A percentile compares a stretch with the other conserved stretches of the same genome.
These are phyloP conservation scores for Entamoeba invadens DNA, from an alignment of 208 protist species.

Conservation along the genomic window DNA sequence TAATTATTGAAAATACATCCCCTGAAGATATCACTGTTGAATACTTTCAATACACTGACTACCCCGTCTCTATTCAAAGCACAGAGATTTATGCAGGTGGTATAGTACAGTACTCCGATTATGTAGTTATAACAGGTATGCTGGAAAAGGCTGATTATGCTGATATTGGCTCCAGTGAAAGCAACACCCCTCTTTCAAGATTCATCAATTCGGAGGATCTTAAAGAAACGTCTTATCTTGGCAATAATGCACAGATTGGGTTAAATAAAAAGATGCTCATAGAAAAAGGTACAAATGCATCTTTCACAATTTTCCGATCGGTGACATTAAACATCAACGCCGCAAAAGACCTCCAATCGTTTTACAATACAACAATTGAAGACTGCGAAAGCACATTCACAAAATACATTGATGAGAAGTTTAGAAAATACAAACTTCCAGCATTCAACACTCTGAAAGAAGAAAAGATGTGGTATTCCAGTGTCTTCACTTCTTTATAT, in stretches of 20 bases:
- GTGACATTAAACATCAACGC: neutral
- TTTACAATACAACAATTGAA: no score
- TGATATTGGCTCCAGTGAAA: no score
- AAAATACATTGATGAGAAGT: neutral
- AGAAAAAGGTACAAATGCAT: neutral
- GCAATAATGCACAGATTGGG: no score
- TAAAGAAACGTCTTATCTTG: no score
- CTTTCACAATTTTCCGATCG: neutral
- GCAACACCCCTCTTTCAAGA: no score
- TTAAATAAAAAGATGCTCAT: no score
- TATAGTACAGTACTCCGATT: no score
- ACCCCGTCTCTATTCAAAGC: neutral
- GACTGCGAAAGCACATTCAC: neutral
- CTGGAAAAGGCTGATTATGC: no score
- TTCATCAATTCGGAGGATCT: no score
- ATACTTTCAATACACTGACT: neutral
- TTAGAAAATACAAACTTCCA: neutral
- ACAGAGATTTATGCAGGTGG: neutral
- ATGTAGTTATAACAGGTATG: no score
- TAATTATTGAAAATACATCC: neutral
- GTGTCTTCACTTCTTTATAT: constrained; percentile 20
- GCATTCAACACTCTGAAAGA: neutral
- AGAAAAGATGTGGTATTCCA: neutral
- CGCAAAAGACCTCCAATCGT: no score
- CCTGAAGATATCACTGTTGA: neutral